phyloP scores from a whole-genome alignment of 257 asterid genomes.

The Solanum sitiens region DNA sequence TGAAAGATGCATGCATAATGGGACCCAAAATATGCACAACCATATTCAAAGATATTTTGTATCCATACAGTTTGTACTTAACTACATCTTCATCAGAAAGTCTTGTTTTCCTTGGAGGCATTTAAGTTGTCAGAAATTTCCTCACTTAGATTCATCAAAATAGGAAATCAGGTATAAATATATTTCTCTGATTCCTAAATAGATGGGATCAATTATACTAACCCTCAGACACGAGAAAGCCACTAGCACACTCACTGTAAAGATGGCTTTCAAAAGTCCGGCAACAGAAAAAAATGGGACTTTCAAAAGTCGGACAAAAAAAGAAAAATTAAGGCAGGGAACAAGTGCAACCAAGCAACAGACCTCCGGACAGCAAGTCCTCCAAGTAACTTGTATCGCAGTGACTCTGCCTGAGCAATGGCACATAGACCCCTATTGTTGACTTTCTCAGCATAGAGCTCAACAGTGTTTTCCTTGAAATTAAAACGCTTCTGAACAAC shows the following conservation, averaged over 20 bases:
- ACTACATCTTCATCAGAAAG: background rate
- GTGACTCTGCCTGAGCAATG: slow-evolving; percentile 67
- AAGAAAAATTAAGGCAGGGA: background rate
- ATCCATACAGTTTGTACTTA: background rate
- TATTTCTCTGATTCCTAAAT: slow-evolving; percentile 1
- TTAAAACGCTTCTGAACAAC: slow-evolving; percentile 64
- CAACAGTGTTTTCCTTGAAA: slow-evolving; percentile 58
- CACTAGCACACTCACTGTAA: slow-evolving; percentile 19
- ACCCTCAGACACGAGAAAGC: slow-evolving; percentile 31
- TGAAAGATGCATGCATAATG: background rate
- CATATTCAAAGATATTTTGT: background rate
- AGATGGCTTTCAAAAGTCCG: slow-evolving; percentile 4
- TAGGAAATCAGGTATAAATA: background rate
- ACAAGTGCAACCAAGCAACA: background rate
- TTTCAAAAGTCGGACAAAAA: background rate
- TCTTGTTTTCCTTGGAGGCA: background rate
- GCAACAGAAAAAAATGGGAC: background rate
- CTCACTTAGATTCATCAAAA: slow-evolving; percentile 10
- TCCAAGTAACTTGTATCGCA: slow-evolving; percentile 66
- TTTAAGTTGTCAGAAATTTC: background rate
- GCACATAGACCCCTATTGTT: slow-evolving; percentile 67
- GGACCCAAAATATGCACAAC: background rate
- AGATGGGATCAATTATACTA: slow-evolving; percentile 18
- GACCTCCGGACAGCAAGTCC: slow-evolving; percentile 71
- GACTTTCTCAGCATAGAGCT: slow-evolving; percentile 69